Percentiles rank a stretch among this genome's conserved stretches.
These are phyloP conservation scores for Komagataella phaffii DNA, from an alignment of 805 yeast genomes.

Conservation along the genomic window DNA sequence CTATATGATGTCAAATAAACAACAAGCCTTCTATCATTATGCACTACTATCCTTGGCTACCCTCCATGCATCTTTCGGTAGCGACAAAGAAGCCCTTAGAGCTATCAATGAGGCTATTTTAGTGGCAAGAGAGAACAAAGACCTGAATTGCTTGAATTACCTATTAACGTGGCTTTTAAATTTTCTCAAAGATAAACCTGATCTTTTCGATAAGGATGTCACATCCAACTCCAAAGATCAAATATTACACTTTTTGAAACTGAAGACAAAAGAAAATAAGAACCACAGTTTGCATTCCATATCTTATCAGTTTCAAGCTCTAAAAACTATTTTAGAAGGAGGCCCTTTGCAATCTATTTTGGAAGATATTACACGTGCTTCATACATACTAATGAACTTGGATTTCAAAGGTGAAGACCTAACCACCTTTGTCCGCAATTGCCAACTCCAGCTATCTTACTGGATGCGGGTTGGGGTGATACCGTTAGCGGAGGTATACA, in stretches of 20 bases:
- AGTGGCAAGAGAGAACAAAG: conserved; percentile 79
- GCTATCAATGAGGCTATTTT: conserved; percentile 80
- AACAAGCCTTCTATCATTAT: conserved; percentile 58
- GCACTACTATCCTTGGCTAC: conserved; percentile 64
- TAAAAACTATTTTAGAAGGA: conserved; percentile 39
- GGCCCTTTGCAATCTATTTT: conserved; percentile 28
- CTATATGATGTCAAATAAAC: conserved; percentile 57
- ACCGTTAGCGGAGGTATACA: conserved; percentile 30
- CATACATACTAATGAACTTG: conserved; percentile 39
- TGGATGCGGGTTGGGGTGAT: conserved; percentile 42
- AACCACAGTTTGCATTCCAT: conserved; percentile 37
- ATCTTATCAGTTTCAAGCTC: conserved; percentile 54
- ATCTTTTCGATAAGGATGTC: conserved; percentile 22
- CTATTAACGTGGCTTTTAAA: conserved; percentile 64
- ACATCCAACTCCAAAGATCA: conserved; percentile 41
- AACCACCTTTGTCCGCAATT: conserved; percentile 28
- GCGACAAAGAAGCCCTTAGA: conserved; percentile 53
- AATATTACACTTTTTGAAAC: conserved; percentile 45
- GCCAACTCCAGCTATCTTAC: conserved; percentile 28
- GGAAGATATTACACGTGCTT: conserved; percentile 45
- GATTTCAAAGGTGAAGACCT: conserved; percentile 17
- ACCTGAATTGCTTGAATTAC: conserved; percentile 56
- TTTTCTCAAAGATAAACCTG: conserved; percentile 57
- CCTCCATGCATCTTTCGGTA: conserved; percentile 55
- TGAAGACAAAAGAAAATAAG: conserved; percentile 34